Evolutionary conservation across 306 rosid genomes (phyloP), one percentile per base, ranked within the genome.

Genomic region (Cajanus cajan): DNA sequence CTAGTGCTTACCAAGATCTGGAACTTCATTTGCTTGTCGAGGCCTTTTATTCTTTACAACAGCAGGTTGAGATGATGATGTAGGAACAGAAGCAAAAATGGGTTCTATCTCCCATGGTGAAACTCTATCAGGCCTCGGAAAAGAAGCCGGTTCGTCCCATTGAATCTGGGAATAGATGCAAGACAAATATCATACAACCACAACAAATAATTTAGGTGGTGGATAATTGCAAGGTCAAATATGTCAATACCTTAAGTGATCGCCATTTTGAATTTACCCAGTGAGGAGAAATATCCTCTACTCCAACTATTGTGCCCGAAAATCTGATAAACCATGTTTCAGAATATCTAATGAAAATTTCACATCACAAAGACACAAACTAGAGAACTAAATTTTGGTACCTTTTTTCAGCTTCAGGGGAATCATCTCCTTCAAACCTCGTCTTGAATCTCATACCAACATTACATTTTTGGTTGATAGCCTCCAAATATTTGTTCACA

Each of bases 91-190:
- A 78, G 92, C 83, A 65, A 86, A 80, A 75, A 87, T 84, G 6
- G 96, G 93, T 73, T 96, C 98, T 73, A 96, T 89, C 82, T 96
- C 97, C 98, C 98, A 96, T 6, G 97, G 90, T 4, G 97, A 96
- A 76, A 96, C 96, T 86, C 94, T 90, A 34, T 90, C 97, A 22
- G 97, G 99, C 82, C 97, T 88, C 14, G 84, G 73, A 84, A 91
- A 73, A 45, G 99, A 72, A 58, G 93, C 85, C 66, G 91, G 81
- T 78, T 96, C 99, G 76, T 96, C 99, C 99, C 99, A 96, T 83
- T 93, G 98, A 84, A 93, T 98, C 99, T 96, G 84, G 10, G 4
- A 51, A 74, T 55, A 43, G 55, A 68, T 73, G 78, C 40, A 73
- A 74, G 41, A 74, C 55, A 18, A 31, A 62, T 78, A 59, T 19